Base-by-base conservation (phyloP, 768 basidiomycete genomes). In the Leccinum aurantiacum region DNA sequence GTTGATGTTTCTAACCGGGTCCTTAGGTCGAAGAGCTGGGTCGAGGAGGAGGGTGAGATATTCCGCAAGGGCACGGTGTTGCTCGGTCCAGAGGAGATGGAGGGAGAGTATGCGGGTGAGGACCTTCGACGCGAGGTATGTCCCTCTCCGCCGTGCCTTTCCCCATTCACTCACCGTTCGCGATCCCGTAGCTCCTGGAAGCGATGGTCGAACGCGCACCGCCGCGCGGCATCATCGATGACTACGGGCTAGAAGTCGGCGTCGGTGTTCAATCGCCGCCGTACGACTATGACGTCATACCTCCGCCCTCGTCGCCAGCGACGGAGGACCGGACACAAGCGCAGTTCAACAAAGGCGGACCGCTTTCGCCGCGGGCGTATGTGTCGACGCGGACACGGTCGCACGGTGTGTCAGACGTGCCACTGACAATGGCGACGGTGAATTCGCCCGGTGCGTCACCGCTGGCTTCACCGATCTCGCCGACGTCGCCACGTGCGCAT, bases 41-140 rank as follows among this genome's bases (percentile, higher is more conserved):
- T 95, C 0, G 91, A 87, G 57, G 97, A 98, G 71, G 97, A 99
- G 71, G 94, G 94, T 0, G 96, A 98, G 75, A 90, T 98, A 44
- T 98, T 98, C 78, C 80, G 95, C 46, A 95, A 96, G 69, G 94
- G 95, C 0, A 85, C 82, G 10, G 88, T 88, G 4, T 77, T 98
- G 19, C 78, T 93, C 9, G 87, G 88, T 1, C 86, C 85, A 8
- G 91, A 90, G 65, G 93, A 95, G 73, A 91, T 94, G 85, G 93
- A 95, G 66, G 88, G 86, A 0, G 93, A 93, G 66, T 92, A 88
- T 67, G 90, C 85, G 15, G 92, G 94, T 0, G 95, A 97, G 69
- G 92, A 94, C 46, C 76, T 98, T 58, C 84, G 90, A 63, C 86
- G 85, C 66, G 89, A 92, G 81, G 88, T 88, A 60, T 41, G 82